Evolutionary conservation across 1,139 yeast genomes (phyloP).

Genomic region (Sugiyamaella japonica): DNA sequence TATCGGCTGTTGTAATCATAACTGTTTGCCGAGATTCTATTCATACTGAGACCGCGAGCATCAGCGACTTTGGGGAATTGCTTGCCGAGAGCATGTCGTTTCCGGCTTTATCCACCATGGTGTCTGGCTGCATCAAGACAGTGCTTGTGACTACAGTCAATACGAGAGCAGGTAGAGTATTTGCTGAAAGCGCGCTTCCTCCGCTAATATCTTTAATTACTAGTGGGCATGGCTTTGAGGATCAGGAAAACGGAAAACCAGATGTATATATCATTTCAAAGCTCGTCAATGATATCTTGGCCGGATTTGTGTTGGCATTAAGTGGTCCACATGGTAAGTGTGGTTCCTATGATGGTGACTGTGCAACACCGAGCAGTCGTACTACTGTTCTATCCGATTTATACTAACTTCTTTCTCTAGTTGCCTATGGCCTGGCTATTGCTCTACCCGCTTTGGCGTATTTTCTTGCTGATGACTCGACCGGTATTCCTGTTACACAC

Average conservation of each 20-base stretch:
- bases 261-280: conserved; percentile 34
- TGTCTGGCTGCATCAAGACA: conserved; percentile 59
- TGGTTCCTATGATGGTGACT: neutral
- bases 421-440: conserved; percentile 44
- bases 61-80: conserved; percentile 43
- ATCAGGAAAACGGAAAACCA: conserved; percentile 21
- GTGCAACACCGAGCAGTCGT: too few relatives aligned
- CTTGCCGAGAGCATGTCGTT: conserved; percentile 42
- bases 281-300: conserved; percentile 55
- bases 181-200: conserved; percentile 46
- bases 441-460: conserved; percentile 54
- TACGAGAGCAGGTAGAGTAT: conserved; percentile 33
- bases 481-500: conserved; percentile 29
- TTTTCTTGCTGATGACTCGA: conserved; percentile 39
- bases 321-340: conserved; percentile 35
- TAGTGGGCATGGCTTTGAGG: conserved; percentile 26
- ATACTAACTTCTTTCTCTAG: conserved; percentile 8
- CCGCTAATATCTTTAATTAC: conserved; percentile 38
- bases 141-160: conserved; percentile 49
- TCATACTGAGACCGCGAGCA: conserved; percentile 42
- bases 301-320: conserved; percentile 48
- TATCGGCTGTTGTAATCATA: conserved; percentile 60
- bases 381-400: neutral
- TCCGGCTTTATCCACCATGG: conserved; percentile 46
- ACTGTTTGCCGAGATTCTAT: conserved; percentile 54